A percentile compares a stretch with the other conserved stretches of the same genome.
Evolutionary conservation across 352 stramenopile genomes (phyloP).

Genomic region (Phytophthora palmivora): DNA sequence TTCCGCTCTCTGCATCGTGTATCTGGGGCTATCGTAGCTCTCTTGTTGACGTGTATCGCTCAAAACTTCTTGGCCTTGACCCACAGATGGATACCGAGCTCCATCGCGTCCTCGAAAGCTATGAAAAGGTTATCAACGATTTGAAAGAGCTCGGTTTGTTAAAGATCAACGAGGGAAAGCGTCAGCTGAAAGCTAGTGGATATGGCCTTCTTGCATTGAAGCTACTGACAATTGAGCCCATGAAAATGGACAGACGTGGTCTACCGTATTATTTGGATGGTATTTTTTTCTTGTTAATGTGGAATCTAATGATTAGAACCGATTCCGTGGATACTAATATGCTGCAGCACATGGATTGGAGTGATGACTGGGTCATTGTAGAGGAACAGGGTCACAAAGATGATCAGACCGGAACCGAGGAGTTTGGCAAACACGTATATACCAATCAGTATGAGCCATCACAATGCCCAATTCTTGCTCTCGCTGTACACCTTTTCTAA

Average conservation of each 20-base stretch:
- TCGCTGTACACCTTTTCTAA: too few species aligned
- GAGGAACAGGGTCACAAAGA: too few species aligned
- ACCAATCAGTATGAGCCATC: too few species aligned
- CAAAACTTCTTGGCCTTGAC: neutral
- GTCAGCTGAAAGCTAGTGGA: neutral
- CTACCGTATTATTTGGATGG: neutral
- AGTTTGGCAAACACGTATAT: too few species aligned
- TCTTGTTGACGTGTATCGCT: neutral
- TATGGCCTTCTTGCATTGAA: neutral
- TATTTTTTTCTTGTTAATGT: neutral
- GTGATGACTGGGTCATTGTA: neutral
- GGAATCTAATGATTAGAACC: neutral
- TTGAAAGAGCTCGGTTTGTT: neutral
- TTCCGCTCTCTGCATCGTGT: neutral
- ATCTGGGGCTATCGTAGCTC: constrained; percentile 1
- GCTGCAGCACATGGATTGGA: neutral
- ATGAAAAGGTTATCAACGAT: neutral
- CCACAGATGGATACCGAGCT: neutral
- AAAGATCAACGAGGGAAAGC: neutral
- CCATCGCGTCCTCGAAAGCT: neutral
- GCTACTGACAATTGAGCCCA: neutral
- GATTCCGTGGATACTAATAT: neutral
- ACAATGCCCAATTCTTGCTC: too few species aligned
- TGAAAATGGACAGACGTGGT: neutral
- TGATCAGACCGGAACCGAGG: too few species aligned